Conservation (phyloP, 1,284 basidiomycete genomes). For the Coriolopsis trogii region DNA sequence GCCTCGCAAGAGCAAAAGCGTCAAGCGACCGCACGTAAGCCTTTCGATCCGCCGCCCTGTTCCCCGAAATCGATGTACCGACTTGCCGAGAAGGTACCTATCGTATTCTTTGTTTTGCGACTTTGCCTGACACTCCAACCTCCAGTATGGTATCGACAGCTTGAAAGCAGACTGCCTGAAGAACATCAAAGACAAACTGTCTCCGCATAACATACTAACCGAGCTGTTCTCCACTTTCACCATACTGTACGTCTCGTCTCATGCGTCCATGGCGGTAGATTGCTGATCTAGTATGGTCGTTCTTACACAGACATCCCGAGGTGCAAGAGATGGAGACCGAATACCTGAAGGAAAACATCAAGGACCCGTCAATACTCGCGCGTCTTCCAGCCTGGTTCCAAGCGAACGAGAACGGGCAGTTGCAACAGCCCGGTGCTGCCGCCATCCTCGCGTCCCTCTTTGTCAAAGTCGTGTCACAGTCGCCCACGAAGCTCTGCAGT, state of each 20-base stretch:
- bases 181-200: slow-evolving; percentile 14
- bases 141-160: slow-evolving; percentile 12
- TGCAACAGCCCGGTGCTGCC: not conserved
- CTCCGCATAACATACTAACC: slow-evolving; percentile 10
- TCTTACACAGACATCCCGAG: not conserved
- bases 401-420: not conserved
- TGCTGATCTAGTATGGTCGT: not conserved
- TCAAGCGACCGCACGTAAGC: not conserved
- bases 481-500: not conserved
- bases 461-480: not conserved
- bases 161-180: slow-evolving; percentile 14
- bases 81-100: slow-evolving; percentile 18
- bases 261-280: not conserved
- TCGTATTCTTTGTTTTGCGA: not conserved
- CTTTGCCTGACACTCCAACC: not conserved
- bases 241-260: slow-evolving; percentile 5
- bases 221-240: slow-evolving; percentile 25
- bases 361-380: not conserved
- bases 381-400: not conserved
- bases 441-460: not conserved
- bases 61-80: slow-evolving; percentile 27
- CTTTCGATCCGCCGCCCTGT: slow-evolving; percentile 4
- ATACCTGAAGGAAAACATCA: not conserved
- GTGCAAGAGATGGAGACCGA: slow-evolving; percentile 5
- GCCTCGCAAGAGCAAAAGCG: slow-evolving; percentile 8